Base-by-base conservation (phyloP, 129 eudicot genomes). In the Saposhnikovia divaricata region DNA sequence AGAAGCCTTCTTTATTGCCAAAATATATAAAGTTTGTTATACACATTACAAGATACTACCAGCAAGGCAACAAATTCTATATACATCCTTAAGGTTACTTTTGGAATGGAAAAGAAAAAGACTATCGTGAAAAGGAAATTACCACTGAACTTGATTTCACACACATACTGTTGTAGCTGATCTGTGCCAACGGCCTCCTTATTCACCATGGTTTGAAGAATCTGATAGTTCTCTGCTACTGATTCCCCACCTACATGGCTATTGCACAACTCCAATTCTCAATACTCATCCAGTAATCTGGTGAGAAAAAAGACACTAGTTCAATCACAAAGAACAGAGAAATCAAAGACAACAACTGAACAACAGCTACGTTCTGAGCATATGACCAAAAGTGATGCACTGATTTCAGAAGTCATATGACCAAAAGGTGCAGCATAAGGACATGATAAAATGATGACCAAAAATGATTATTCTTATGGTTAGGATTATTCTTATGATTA, bases 121-220 rank as follows among this genome's bases (percentile, higher is more conserved):
- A 23, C 16, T 9, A 74, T 15, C 12, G 6, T 21, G 50, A 44
- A 25, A 72, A 27, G 21, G 27, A 45, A n/a, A 27, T 66, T 81
- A 92, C 99, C 99, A 74, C 90, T 89, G 86, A 96, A 96, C 71
- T 85, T 89, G 77, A 96, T 82, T 70, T 92, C 99, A 79, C 99
- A 96, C 40, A 97, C 92, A 85, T 89, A 92, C 40, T 88, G 90
- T 77, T 85, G 87, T 87, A 96, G 83, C 40, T 69, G 81, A 50
- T 81, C 80, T 59, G 76, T 83, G 77, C 89, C 97, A 38, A 96
- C 70, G 37, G 82, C 81, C 77, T 89, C 90, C 89, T 90, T 92
- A 28, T 89, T 96, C 10, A 90, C 99, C 89, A 97, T 90, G 6
- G 93, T 92, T 81, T 96, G 99, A 79, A 96, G 90, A 80, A 96